Conservation (phyloP, 768 basidiomycete species). For the Psilocybe azurescens region DNA sequence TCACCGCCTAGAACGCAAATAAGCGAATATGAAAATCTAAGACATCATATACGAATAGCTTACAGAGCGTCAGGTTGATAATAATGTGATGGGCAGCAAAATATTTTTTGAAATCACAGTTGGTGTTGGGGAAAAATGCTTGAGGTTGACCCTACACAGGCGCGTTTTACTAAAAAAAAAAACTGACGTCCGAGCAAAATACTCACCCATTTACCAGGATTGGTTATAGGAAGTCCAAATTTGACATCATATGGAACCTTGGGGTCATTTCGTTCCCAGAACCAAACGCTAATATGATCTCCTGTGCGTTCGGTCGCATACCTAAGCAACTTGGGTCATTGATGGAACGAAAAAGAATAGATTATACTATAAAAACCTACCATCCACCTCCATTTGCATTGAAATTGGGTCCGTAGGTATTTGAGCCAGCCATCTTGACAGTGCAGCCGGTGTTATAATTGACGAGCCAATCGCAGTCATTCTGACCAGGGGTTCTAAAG, state of each 20-base stretch:
- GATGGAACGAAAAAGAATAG: neutral
- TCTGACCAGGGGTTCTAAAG: constrained; percentile 15
- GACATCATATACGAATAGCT: constrained; percentile 12
- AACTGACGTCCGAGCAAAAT: neutral
- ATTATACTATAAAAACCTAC: constrained; percentile 33
- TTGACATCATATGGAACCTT: constrained; percentile 47
- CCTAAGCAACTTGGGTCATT: constrained; percentile 30
- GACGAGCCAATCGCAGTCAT: constrained; percentile 21
- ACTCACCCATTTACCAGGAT: constrained; percentile 49
- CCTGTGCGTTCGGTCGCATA: constrained; percentile 60
- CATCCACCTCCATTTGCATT: constrained; percentile 63
- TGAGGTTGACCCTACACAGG: constrained; percentile 52
- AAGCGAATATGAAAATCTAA: neutral
- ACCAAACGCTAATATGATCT: constrained; percentile 62
- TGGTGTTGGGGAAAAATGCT: constrained; percentile 63
- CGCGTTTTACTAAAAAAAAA: neutral
- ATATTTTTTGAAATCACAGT: constrained; percentile 63
- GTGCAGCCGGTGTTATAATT: constrained; percentile 42
- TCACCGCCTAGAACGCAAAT: constrained; percentile 31
- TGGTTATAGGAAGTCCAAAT: constrained; percentile 32
- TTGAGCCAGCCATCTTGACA: constrained; percentile 39
- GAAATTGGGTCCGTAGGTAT: constrained; percentile 60
- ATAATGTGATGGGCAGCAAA: constrained; percentile 66
- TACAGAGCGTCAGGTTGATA: constrained; percentile 60
- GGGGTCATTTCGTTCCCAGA: constrained; percentile 56